A percentile compares a stretch with the other conserved stretches of the same genome.
These are phyloP conservation scores for Colletotrichum sp. DNA, from an alignment of 2,329 filamentous ascomycete genomes.

Conservation along the genomic window DNA sequence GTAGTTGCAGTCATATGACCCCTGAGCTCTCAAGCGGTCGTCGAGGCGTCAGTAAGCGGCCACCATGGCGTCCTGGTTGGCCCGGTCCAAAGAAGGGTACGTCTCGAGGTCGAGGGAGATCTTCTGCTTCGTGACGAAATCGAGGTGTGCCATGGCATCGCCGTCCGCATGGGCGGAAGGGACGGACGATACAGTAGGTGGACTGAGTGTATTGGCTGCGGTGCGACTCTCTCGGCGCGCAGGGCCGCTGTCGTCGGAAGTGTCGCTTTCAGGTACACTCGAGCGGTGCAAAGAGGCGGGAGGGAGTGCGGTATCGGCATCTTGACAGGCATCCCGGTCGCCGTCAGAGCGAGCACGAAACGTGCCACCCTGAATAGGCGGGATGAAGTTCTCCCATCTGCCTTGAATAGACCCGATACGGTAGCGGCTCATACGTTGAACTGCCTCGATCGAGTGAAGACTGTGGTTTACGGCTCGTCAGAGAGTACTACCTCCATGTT, in stretches of 20 bases:
- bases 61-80: slow-evolving; percentile 77
- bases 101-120: slow-evolving; percentile 77
- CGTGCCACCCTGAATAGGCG: slow-evolving; percentile 87
- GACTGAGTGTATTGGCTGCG: background rate
- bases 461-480: too few relatives aligned
- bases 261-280: slow-evolving; percentile 52
- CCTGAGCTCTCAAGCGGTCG: slow-evolving; percentile 72
- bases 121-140: slow-evolving; percentile 75
- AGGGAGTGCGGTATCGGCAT: slow-evolving; percentile 29
- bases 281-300: slow-evolving; percentile 19
- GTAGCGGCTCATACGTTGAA: too few relatives aligned
- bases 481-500: too few relatives aligned
- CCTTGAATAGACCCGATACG: slow-evolving; percentile 72
- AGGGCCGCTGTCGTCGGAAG: slow-evolving; percentile 38
- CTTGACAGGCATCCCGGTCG: slow-evolving; percentile 35
- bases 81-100: slow-evolving; percentile 78
- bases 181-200: slow-evolving; percentile 56
- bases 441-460: too few relatives aligned
- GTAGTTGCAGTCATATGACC: slow-evolving; percentile 86
- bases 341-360: slow-evolving; percentile 55
- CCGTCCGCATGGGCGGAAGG: slow-evolving; percentile 54
- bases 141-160: slow-evolving; percentile 62
- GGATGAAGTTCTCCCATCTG: slow-evolving; percentile 84
- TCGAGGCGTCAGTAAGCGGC: slow-evolving; percentile 82
- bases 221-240: background rate